Percentiles rank a stretch among this genome's conserved stretches.
Conservation (phyloP, 441 rosid species). For the Breynia disticha region DNA sequence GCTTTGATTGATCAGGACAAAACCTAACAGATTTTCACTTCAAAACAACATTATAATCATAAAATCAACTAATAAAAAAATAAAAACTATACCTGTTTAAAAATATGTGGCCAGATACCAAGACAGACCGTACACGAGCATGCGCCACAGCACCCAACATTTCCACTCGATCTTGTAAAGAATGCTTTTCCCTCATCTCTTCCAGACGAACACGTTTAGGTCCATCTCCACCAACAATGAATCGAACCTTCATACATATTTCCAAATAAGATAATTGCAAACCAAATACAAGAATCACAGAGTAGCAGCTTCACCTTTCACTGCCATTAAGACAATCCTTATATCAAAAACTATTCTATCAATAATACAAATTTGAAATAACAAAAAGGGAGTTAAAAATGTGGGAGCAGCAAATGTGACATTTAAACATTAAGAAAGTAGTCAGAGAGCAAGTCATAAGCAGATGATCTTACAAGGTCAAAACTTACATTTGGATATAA, state of each 20-base stretch:
- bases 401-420: background rate
- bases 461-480: too few relatives aligned
- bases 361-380: background rate
- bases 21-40: background rate
- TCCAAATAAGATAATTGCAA: slow-evolving; percentile 11
- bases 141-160: slow-evolving; percentile 97
- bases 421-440: too few relatives aligned
- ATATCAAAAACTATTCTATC: background rate
- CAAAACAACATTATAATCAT: background rate
- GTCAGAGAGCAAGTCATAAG: too few relatives aligned
- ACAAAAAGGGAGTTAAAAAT: background rate
- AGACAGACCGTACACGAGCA: slow-evolving; percentile 75
- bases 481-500: slow-evolving; percentile 66
- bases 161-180: slow-evolving; percentile 94
- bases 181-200: slow-evolving; percentile 98
- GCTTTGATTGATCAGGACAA: too few relatives aligned
- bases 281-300: background rate
- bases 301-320: background rate
- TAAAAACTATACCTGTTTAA: slow-evolving; percentile 58
- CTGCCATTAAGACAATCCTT: background rate
- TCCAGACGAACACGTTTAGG: slow-evolving; percentile 90
- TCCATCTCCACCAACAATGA: slow-evolving; percentile 95
- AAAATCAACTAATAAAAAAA: background rate
- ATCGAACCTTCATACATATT: slow-evolving; percentile 56
- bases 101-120: slow-evolving; percentile 86